Base-by-base conservation (phyloP, 2,329 filamentous ascomycete genomes). In the Tolypocladium tundrense region DNA sequence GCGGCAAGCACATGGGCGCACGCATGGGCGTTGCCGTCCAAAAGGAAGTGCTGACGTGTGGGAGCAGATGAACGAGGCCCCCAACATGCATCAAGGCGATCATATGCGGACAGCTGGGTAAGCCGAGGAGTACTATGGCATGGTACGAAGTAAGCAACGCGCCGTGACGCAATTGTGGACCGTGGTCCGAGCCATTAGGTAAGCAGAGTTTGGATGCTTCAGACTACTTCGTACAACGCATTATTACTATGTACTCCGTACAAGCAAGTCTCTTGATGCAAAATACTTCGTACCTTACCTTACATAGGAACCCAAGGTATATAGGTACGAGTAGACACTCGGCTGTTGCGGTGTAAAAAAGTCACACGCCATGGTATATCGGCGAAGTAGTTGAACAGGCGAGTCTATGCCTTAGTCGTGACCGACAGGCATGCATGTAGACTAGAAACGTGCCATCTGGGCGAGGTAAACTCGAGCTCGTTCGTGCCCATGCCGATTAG, bases 191-290 rank as follows among this genome's bases (percentile, higher is more conserved):
- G 43, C 8, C 13, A 48, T 48, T 48, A 48, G 43, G 21, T 48
- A 48, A 48, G 37, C 37, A 16, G n/a, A n/a, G n/a, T 27, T 27
- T 27, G 24, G 24, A 27, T 27, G 24, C 24, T 27, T 27, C 24
- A 27, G 24, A 27, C 27, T 31, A 31, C 27, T 31, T 27, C 2
- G 27, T 27, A 27, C 27, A 4, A 13, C 19, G 4, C 31, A 33
- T 8, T 52, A 52, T 19, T 24, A 31, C 21, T 33, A 33, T 14
- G 27, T 52, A 19, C 31, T 19, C 3, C 24, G 24, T 33, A 52
- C 19, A 52, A 76, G 71, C 69, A 69, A 69, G 52, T 55, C 41
- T 21, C 41, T 43, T 42, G 41, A n/a, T 42, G 19, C 41, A 43
- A 43, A 5, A 3, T 11, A 10, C n/a, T n/a, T 21, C 2, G 9